Evolutionary conservation across 345 rosid species (phyloP).

Genomic region (Schrenkiella parvula): DNA sequence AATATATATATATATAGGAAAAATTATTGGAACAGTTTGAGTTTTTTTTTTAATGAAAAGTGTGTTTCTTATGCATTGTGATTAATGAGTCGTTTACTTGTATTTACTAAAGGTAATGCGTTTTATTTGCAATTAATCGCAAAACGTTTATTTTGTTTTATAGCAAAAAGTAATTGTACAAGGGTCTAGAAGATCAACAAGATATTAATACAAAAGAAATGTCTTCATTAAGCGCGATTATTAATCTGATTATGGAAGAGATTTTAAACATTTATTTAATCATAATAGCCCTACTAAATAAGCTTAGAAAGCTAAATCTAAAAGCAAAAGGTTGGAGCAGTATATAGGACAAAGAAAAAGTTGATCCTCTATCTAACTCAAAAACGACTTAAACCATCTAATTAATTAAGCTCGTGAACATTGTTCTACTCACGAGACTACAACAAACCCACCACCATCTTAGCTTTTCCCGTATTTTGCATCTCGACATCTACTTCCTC

Average conservation of each 20-base stretch:
- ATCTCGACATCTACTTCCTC: constrained; percentile 33
- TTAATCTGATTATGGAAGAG: neutral
- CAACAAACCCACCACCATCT: constrained; percentile 13
- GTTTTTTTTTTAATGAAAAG: neutral
- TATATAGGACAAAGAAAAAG: constrained; percentile 17
- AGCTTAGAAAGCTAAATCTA: neutral
- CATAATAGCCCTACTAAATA: neutral
- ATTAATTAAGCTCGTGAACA: constrained; percentile 9
- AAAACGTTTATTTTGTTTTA: neutral
- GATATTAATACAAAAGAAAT: neutral
- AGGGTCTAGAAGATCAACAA: neutral
- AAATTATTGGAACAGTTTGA: neutral
- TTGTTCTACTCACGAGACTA: constrained; percentile 1
- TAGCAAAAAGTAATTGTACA: neutral
- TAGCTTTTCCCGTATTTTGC: constrained; percentile 17
- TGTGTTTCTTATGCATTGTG: neutral
- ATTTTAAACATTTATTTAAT: neutral
- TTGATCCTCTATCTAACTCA: constrained; percentile 15
- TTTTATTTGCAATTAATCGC: neutral
- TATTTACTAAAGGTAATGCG: neutral
- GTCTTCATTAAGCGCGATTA: neutral
- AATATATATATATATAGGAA: neutral
- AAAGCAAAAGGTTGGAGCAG: constrained; percentile 11
- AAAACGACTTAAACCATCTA: constrained; percentile 1
- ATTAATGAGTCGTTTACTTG: constrained; percentile 2